phyloP scores from a whole-genome alignment of 495 filamentous ascomycete genomes.

The Jackrogersella multiformis region DNA sequence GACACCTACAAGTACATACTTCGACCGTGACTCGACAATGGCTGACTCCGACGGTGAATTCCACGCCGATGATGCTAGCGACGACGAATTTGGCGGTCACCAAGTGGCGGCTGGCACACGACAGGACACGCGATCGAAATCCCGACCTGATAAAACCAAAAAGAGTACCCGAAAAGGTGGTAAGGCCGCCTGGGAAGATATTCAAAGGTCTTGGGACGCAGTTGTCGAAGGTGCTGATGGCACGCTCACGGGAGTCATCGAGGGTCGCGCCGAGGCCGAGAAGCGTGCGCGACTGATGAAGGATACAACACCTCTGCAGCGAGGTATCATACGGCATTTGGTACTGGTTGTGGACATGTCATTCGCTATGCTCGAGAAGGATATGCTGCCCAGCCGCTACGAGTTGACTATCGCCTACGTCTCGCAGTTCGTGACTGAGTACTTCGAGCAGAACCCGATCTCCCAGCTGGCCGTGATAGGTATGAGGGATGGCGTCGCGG shows the following conservation, averaged over 20 bases:
- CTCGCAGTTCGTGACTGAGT: constrained; percentile 88
- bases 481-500: constrained; percentile 88
- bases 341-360: constrained; percentile 93
- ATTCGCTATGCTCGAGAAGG: constrained; percentile 93
- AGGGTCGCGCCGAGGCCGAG: constrained; percentile 55
- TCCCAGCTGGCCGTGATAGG: constrained; percentile 90
- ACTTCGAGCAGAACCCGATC: constrained; percentile 99
- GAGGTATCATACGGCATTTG: constrained; percentile 95
- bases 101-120: constrained; percentile 51
- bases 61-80: constrained; percentile 73
- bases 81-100: constrained; percentile 74
- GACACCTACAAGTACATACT: background rate
- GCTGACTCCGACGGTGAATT: constrained; percentile 87
- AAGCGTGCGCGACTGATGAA: constrained; percentile 69
- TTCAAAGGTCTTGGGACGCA: constrained; percentile 59
- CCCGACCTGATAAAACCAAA: constrained; percentile 45
- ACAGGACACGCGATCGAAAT: constrained; percentile 29
- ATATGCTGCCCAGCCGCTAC: constrained; percentile 87
- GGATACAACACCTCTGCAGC: constrained; percentile 93
- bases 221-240: constrained; percentile 57
- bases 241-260: constrained; percentile 46
- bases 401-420: constrained; percentile 84
- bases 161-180: constrained; percentile 40
- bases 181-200: constrained; percentile 59
- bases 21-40: constrained; percentile 54